A percentile compares a stretch with the other conserved stretches of the same genome.
Conservation (phyloP, 2,329 filamentous ascomycete species). For the Aureobasidium sp. region DNA sequence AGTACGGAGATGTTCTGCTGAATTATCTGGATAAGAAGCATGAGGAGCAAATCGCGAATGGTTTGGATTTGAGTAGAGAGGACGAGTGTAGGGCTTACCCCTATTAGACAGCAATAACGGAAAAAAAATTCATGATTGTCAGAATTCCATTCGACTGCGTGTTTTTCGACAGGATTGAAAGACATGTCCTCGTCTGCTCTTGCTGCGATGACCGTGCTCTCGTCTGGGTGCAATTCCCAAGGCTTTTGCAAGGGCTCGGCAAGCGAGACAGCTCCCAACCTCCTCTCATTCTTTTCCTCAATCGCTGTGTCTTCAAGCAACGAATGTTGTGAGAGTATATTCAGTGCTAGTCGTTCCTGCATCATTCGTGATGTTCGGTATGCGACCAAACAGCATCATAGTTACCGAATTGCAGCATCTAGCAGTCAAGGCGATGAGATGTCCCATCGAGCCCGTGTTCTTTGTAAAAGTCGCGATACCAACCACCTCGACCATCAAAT, state of each 20-base stretch:
- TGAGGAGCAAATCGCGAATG: conserved; percentile 61
- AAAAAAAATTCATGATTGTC: too few relatives aligned
- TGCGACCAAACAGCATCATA: too few relatives aligned
- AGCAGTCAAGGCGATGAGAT: too few relatives aligned
- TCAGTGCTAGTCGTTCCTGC: background rate
- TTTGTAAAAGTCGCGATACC: background rate
- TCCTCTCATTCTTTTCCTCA: background rate
- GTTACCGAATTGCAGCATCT: too few relatives aligned
- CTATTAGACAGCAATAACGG: conserved; percentile 33
- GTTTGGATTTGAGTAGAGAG: conserved; percentile 56
- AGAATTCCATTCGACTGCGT: too few relatives aligned
- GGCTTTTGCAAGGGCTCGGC: background rate
- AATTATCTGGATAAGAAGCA: conserved; percentile 72
- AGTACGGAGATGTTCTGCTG: conserved; percentile 65
- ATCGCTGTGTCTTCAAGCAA: background rate
- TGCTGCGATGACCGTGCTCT: too few relatives aligned
- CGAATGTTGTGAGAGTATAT: background rate
- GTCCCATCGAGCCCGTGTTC: too few relatives aligned
- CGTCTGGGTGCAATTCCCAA: too few relatives aligned
- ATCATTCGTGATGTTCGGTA: too few relatives aligned
- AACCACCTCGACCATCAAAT: background rate
- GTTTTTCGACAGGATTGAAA: too few relatives aligned
- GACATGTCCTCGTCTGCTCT: too few relatives aligned
- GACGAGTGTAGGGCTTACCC: conserved; percentile 58
- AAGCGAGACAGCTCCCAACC: conserved; percentile 1